These are phyloP conservation scores for Euclidium syriacum DNA, from an alignment of 345 rosid genomes.

Conservation along the genomic window DNA sequence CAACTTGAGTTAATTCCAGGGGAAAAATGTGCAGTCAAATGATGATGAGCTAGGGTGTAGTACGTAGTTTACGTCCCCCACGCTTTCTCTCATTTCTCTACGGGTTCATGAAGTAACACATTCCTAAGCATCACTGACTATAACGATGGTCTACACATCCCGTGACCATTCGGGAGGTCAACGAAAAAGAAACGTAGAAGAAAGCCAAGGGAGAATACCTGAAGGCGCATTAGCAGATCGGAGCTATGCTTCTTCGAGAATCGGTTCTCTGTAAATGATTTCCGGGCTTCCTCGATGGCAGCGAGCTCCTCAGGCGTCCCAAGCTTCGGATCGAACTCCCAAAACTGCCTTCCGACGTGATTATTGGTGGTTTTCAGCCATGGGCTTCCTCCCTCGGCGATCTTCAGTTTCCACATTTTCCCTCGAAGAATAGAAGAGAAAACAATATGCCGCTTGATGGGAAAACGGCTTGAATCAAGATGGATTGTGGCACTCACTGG, in stretches of 20 bases:
- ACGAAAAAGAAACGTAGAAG: background rate
- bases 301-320: constrained; percentile 61
- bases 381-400: constrained; percentile 72
- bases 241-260: constrained; percentile 70
- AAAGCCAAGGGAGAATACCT: constrained; percentile 36
- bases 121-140: background rate
- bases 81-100: background rate
- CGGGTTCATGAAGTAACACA: background rate
- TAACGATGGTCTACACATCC: background rate
- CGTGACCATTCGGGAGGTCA: background rate
- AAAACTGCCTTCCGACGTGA: constrained; percentile 74
- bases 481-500: background rate
- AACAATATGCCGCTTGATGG: background rate
- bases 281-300: constrained; percentile 59
- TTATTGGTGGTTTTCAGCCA: constrained; percentile 66
- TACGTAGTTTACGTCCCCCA: background rate
- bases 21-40: background rate
- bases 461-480: background rate
- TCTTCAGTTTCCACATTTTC: constrained; percentile 86
- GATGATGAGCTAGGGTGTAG: background rate
- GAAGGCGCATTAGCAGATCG: constrained; percentile 86
- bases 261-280: constrained; percentile 46
- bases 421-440: background rate
- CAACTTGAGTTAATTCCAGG: background rate
- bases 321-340: constrained; percentile 79